Conservation (phyloP, 2,329 filamentous ascomycete species). For the Ceratocystis albifundus region DNA sequence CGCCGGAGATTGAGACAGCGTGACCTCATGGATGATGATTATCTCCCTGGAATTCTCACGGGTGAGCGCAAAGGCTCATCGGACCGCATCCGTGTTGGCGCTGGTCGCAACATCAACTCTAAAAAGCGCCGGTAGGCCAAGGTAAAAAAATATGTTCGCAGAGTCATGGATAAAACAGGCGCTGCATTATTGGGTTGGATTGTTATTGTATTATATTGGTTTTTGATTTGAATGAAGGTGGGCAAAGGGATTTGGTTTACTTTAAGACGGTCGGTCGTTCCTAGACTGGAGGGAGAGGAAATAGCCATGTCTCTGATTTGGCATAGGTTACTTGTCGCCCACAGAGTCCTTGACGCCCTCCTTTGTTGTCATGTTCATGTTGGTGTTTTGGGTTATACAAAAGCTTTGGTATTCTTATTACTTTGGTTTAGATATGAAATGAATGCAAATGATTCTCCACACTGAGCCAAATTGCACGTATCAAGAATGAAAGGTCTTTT, state of each 20-base stretch:
- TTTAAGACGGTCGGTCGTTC: neutral
- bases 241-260: slow-evolving; percentile 1
- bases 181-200: neutral
- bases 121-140: slow-evolving; percentile 19
- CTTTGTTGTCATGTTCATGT: slow-evolving; percentile 6
- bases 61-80: slow-evolving; percentile 57
- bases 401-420: slow-evolving; percentile 10
- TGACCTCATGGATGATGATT: slow-evolving; percentile 92
- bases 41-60: slow-evolving; percentile 71
- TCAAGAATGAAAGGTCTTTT: neutral
- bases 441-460: neutral
- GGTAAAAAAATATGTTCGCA: too few relatives aligned
- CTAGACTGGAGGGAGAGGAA: neutral
- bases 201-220: slow-evolving; percentile 3
- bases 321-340: slow-evolving; percentile 3
- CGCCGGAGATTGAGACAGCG: slow-evolving; percentile 57
- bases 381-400: slow-evolving; percentile 20
- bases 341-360: neutral
- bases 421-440: slow-evolving; percentile 9
- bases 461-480: neutral
- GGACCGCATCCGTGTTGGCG: slow-evolving; percentile 67
- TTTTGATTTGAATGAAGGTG: neutral
- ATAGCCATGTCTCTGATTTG: neutral
- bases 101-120: slow-evolving; percentile 76
- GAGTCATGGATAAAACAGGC: neutral